Conservation (phyloP, 306 rosid genomes). For the Heteromeles arbutifolia region DNA sequence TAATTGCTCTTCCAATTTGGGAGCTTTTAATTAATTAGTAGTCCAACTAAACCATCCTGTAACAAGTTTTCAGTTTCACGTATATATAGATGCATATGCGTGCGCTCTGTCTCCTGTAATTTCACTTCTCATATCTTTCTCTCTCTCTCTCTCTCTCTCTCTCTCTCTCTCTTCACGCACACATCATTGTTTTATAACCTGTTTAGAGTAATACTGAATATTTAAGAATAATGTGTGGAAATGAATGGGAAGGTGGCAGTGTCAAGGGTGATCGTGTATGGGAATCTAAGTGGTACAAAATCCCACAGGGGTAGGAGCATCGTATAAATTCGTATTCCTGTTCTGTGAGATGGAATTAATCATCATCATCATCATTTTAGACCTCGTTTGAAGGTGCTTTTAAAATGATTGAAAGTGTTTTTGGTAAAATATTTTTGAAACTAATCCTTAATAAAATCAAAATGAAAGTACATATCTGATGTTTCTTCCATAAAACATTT, state of each 20-base stretch:
- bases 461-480: no score
- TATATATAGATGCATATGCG: background rate
- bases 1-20: no score
- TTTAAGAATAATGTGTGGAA: background rate
- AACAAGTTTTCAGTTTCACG: background rate
- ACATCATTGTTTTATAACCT: no score
- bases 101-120: background rate
- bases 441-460: no score
- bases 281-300: background rate
- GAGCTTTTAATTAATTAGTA: no score
- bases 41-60: no score
- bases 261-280: background rate
- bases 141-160: background rate
- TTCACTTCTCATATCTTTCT: background rate
- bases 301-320: background rate
- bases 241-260: background rate
- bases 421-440: no score
- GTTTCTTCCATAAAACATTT: no score
- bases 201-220: background rate
- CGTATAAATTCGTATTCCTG: background rate
- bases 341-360: background rate
- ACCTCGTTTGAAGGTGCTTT: no score
- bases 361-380: background rate
- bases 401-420: no score
- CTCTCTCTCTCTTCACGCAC: background rate